Evolutionary conservation across 2,329 filamentous ascomycete species (phyloP).

Genomic region (Diaporthe australafricana): DNA sequence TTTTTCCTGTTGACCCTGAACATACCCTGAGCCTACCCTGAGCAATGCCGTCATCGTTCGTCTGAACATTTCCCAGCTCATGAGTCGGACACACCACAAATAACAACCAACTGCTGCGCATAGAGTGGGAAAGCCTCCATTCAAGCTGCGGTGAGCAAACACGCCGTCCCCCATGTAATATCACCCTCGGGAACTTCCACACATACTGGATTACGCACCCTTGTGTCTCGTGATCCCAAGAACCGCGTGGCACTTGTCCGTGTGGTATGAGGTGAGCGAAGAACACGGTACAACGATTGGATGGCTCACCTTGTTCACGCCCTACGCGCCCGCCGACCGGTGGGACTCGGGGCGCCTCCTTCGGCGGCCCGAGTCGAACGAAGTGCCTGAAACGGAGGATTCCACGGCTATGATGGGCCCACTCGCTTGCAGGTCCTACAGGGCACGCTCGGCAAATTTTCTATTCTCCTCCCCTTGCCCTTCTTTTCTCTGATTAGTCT

Average conservation of each 20-base stretch:
- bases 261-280: constrained; percentile 18
- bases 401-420: not conserved
- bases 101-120: not conserved
- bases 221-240: not conserved
- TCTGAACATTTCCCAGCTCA: constrained; percentile 1
- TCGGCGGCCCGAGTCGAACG: constrained; percentile 21
- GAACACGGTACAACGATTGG: not conserved
- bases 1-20: not conserved
- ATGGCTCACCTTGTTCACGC: constrained; percentile 4
- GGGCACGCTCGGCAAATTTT: constrained; percentile 27
- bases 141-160: not conserved
- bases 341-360: constrained; percentile 12
- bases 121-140: not conserved
- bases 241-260: not conserved
- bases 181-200: not conserved
- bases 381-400: constrained; percentile 8
- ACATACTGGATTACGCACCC: not conserved
- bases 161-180: not conserved
- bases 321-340: constrained; percentile 6
- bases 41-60: constrained; percentile 16
- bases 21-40: not conserved
- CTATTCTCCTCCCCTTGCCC: not conserved
- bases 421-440: constrained; percentile 22
- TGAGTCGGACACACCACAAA: constrained; percentile 15
- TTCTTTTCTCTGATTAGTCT: not conserved